Evolutionary conservation across 495 filamentous ascomycete species (phyloP), one percentile per base, ranked within the genome.

Genomic region (Astrothelium macrocarpum): DNA sequence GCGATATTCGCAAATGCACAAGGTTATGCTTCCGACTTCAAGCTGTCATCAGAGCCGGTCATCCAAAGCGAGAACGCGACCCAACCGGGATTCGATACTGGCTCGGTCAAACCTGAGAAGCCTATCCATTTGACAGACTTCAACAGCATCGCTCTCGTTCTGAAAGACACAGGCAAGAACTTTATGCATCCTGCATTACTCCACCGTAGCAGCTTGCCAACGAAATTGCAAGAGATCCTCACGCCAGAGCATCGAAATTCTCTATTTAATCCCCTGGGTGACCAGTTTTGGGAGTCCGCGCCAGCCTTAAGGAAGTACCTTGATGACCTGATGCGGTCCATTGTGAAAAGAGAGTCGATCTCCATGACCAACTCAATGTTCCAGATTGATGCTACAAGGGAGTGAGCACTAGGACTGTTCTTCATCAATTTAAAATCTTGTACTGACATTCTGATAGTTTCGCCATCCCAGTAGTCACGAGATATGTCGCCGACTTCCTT

Each of bases 351-450:
- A 29, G 49, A 56, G 1, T 56, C 49, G 20, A 56, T 56, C 49
- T 56, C 49, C 49, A 56, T 56, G 60, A 29, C 36, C 14, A 64
- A 53, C 14, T 49, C 61, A 0, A 56, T 26, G 29, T 70, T 64
- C 32, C 68, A 70, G 53, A 62, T 70, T 10, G 68, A 70, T 53
- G 63, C 62, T 36, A 70, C 66, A 5, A 68, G 66, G 66, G 68
- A 70, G 68, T 70, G 59, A 64, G 67, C 20, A 56, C 49, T 56
- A 20, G 5, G 25, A 64, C 12, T 58, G n/a, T 23, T 43, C 46
- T 53, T 2, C 32, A 4, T 32, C 29, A 23, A n/a, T 42, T 29
- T 31, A 32, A n/a, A 7, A 61, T 32, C 42, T 45, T 61, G 1
- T 42, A 4, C n/a, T 43, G 31, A 18, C 34, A 25, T 16, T 36